These are phyloP conservation scores for Pseudopithomyces maydicus DNA, from an alignment of 2,329 filamentous ascomycete genomes.

Conservation along the genomic window DNA sequence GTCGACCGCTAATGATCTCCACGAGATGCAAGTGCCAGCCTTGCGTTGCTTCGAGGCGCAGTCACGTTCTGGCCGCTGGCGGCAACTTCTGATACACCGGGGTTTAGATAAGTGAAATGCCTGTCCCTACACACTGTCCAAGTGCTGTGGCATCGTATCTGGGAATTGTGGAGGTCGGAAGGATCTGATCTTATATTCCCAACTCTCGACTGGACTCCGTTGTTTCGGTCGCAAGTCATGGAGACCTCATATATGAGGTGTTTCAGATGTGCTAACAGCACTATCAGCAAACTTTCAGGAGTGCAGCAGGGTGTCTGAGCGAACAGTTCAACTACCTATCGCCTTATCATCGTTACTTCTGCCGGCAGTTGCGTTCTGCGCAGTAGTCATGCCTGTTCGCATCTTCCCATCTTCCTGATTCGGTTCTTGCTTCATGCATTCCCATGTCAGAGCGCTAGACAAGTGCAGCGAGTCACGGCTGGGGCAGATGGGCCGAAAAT, in stretches of 20 bases:
- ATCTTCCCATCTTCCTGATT: background rate
- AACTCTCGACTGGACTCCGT: background rate
- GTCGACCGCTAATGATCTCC: background rate
- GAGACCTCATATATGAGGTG: too few relatives aligned
- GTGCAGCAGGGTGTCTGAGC: too few relatives aligned
- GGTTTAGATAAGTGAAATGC: background rate
- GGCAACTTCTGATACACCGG: background rate
- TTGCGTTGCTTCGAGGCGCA: background rate
- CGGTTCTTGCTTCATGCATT: background rate
- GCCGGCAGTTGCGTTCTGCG: too few relatives aligned
- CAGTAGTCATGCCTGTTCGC: background rate
- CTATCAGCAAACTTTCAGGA: too few relatives aligned
- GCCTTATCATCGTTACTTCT: too few relatives aligned
- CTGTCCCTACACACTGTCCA: too few relatives aligned
- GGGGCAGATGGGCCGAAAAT: background rate
- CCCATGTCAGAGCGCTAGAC: background rate
- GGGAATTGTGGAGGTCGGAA: too few relatives aligned
- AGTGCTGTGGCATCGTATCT: too few relatives aligned
- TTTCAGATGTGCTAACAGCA: too few relatives aligned
- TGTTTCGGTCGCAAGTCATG: too few relatives aligned
- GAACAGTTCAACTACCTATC: too few relatives aligned
- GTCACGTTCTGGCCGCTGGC: background rate
- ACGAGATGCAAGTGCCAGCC: background rate
- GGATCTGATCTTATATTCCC: background rate
- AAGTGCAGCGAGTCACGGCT: slow-evolving; percentile 1